Conservation (phyloP, 805 yeast species). For the Candida jianshihensis region DNA sequence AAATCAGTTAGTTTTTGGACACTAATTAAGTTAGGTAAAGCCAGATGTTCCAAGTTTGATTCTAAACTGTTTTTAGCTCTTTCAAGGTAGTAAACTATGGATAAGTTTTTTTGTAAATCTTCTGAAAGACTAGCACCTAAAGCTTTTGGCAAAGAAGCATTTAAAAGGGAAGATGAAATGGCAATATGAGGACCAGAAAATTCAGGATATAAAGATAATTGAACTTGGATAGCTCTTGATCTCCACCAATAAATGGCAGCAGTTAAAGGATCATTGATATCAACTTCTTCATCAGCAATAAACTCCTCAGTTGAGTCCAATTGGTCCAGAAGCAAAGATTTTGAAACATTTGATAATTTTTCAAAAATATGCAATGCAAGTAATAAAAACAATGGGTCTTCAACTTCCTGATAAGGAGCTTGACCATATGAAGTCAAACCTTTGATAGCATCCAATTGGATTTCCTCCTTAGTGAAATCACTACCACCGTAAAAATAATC, state of each 20-base stretch:
- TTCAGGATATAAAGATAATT: slow-evolving; percentile 57
- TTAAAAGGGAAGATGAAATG: slow-evolving; percentile 28
- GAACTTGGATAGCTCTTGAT: slow-evolving; percentile 58
- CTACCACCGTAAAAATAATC: slow-evolving; percentile 20
- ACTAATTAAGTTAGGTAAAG: slow-evolving; percentile 45
- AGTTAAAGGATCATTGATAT: slow-evolving; percentile 9
- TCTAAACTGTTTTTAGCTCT: slow-evolving; percentile 56
- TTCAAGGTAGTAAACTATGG: slow-evolving; percentile 55
- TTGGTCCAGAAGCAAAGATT: slow-evolving; percentile 23
- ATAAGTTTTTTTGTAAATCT: slow-evolving; percentile 30
- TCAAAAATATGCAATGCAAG: slow-evolving; percentile 40
- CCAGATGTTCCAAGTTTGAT: slow-evolving; percentile 55
- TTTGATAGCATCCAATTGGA: slow-evolving; percentile 24
- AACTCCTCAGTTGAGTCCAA: slow-evolving; percentile 24
- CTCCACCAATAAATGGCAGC: slow-evolving; percentile 72
- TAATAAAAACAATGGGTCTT: slow-evolving; percentile 39
- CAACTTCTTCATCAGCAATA: slow-evolving; percentile 10
- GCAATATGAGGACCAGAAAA: slow-evolving; percentile 41
- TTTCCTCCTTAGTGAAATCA: slow-evolving; percentile 5
- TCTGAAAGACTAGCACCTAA: slow-evolving; percentile 21
- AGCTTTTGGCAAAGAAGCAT: slow-evolving; percentile 14
- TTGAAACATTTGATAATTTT: slow-evolving; percentile 24
- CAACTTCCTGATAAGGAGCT: slow-evolving; percentile 56
- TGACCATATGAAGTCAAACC: slow-evolving; percentile 58
- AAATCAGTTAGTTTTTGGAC: slow-evolving; percentile 56